phyloP scores from a whole-genome alignment of 2,329 filamentous ascomycete species.

The Akanthomyces uredinophilus region DNA sequence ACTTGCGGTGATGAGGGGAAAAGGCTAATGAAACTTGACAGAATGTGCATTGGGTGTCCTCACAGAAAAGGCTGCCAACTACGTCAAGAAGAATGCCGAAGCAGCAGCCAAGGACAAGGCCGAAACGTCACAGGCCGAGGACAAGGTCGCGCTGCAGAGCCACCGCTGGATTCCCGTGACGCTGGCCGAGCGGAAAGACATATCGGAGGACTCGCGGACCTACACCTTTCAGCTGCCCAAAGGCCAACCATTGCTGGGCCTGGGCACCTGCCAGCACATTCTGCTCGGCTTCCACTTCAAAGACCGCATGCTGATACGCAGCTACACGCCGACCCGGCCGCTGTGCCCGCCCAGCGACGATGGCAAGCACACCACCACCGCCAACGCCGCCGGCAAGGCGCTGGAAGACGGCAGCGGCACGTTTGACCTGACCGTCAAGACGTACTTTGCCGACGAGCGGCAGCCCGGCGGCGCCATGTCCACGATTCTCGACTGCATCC shows the following conservation, averaged over 20 bases:
- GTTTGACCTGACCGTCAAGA: slow-evolving; percentile 46
- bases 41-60: slow-evolving; percentile 46
- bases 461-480: slow-evolving; percentile 50
- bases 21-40: slow-evolving; percentile 18
- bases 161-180: slow-evolving; percentile 28
- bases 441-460: slow-evolving; percentile 41
- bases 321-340: slow-evolving; percentile 46
- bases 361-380: too few species aligned
- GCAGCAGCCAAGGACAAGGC: slow-evolving; percentile 28
- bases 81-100: slow-evolving; percentile 40
- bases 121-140: slow-evolving; percentile 17
- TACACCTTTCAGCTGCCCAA: slow-evolving; percentile 44
- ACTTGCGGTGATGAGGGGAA: too few species aligned
- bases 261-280: slow-evolving; percentile 48
- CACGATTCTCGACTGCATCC: slow-evolving; percentile 47
- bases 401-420: slow-evolving; percentile 35
- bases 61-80: slow-evolving; percentile 43
- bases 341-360: slow-evolving; percentile 24
- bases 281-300: slow-evolving; percentile 48
- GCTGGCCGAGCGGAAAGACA: slow-evolving; percentile 22
- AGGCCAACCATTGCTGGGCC: slow-evolving; percentile 35
- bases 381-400: too few species aligned
- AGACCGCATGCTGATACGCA: slow-evolving; percentile 45
- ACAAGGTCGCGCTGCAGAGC: slow-evolving; percentile 33
- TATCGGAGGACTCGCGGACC: slow-evolving; percentile 35